Evolutionary conservation across 1,284 basidiomycete species (phyloP), one percentile per base, ranked within the genome.

Genomic region (Boletus semigastroideus): DNA sequence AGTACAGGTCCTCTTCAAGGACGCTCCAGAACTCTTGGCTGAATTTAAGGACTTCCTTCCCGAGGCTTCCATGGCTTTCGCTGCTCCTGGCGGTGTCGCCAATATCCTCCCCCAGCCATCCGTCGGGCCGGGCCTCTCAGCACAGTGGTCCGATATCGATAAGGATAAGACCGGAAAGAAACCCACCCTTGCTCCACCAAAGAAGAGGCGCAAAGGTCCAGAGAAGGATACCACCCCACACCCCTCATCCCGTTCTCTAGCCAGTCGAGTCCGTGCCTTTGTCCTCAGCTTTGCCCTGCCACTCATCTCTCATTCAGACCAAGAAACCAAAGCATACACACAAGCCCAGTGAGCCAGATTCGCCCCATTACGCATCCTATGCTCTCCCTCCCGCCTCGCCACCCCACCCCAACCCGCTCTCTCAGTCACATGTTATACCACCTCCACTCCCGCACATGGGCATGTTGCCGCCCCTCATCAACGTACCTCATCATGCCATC

Each of bases 11-110:
- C 81, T 99, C 27, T 99, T 99, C 78, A 87, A 90, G 67, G 87
- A 92, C 61, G 92, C 93, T 0, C 92, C 90, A 6, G 97, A 99
- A 62, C 81, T 99, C 41, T 77, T 99, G 51, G 84, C 87, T 41
- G 96, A 99, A 70, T 99, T 99, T 78, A 95, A 93, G 70, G 91
- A 92, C 64, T 99, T 99, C 72, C 74, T 99, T 4, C 96, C 96
- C 10, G 93, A 92, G 51, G 77, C 74, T 9, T 68, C 72, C 33
- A 76, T 73, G 4, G 68, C 71, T 14, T 66, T 69, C 10, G 53
- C 67, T 4, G 72, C 71, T 12, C 68, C 71, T 2, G 64, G 63
- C 5, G 74, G 72, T 5, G 64, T 72, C 34, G 57, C 69, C 5
- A 68, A 70, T 16, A 75, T 81, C 42, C 66, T 79, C 36, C 74